Evolutionary conservation across 345 rosid genomes (phyloP).

Genomic region (Eucalyptus albens): DNA sequence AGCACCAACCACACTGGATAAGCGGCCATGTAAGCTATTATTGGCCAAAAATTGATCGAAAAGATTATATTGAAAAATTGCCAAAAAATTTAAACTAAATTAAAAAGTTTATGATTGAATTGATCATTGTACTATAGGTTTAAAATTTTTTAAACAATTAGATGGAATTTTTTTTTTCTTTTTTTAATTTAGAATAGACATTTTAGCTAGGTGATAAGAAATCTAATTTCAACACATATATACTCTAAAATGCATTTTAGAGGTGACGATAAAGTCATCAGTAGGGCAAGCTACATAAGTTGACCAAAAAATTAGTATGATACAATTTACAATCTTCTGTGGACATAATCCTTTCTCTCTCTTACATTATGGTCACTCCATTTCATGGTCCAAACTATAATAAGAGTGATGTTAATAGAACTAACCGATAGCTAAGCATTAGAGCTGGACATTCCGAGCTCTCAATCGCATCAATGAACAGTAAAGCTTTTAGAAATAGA

Average conservation of each 20-base stretch:
- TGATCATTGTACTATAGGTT: not conserved
- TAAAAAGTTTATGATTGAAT: not conserved
- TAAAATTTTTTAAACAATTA: accelerated
- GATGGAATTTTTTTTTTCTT: accelerated
- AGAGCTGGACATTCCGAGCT: not conserved
- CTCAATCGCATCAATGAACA: not conserved
- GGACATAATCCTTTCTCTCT: not conserved
- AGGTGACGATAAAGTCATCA: not conserved
- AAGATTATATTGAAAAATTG: not conserved
- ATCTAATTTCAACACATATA: not conserved
- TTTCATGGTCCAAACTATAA: not conserved
- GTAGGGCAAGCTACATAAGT: not conserved
- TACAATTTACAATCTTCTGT: not conserved
- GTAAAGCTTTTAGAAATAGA: not conserved
- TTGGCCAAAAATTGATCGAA: not conserved
- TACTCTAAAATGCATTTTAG: not conserved
- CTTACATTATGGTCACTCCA: not conserved
- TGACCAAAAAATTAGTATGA: not conserved
- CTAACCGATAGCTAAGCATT: not conserved
- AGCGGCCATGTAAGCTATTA: not conserved
- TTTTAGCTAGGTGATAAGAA: not conserved
- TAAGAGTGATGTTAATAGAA: not conserved
- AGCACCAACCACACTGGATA: accelerated
- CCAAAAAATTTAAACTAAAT: not conserved
- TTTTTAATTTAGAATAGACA: not conserved